Evolutionary conservation across 2,329 filamentous ascomycete genomes (phyloP), one percentile per base, ranked within the genome.

Genomic region (Didymella sp.): DNA sequence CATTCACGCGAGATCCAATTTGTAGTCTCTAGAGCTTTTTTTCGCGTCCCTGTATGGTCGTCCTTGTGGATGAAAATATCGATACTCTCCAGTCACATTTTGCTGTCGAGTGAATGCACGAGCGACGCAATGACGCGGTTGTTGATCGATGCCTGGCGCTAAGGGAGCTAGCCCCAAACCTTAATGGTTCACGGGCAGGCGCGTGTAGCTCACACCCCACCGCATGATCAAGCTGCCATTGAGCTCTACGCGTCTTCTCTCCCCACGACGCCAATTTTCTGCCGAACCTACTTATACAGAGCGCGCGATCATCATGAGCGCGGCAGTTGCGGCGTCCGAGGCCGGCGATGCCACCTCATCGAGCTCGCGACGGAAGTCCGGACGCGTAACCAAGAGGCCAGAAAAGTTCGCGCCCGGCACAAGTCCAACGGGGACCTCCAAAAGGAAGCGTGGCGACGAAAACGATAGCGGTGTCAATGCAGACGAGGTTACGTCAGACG

Each of bases 381-480:
- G 75, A 73, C 75, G 76, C 72, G 76, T 78, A 55, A 67, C 70
- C 50, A 73, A 70, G 51, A 75, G 72, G 59, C 74, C 75, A 42
- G 66, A 75, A 56, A 67, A 63, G 48, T 72, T 73, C 62, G 64
- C 69, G 38, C 67, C 70, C 4, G 66, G 61, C 35, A 60, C 70
- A 22, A 73, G 67, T 45, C 71, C 73, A 9, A 60, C 67, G 6
- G 64, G 62, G 25, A 72, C 68, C 55, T 51, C 70, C 35, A 77
- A 77, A 64, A 70, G 76, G 19, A 77, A 77, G 63, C 75, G 74
- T 49, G 63, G 60, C 50, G 64, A 64, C 38, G 64, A 72, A 7
- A 58, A 68, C 22, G 71, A 72, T 19, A 72, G 62, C 51, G 75
- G 72, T 19, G 66, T 62, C 12, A 72, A 73, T 19, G 62, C 60